Evolutionary conservation across 208 protist genomes (phyloP).

Genomic region (Leishmania aethiopica): DNA sequence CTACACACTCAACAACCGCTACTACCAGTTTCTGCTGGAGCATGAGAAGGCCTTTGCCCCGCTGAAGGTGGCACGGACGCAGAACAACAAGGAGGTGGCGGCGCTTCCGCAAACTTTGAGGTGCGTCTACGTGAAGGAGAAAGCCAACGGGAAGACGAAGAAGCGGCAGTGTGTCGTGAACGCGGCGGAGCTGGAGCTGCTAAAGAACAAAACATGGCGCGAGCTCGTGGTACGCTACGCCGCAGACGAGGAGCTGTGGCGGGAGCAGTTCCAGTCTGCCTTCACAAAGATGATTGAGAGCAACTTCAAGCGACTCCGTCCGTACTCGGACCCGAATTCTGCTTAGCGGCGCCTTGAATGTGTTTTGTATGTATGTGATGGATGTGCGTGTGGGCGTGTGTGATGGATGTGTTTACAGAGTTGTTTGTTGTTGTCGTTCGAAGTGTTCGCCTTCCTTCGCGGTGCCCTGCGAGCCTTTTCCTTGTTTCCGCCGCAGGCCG

Average conservation of each 20-base stretch:
- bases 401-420: background rate
- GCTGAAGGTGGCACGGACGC: constrained; percentile 60
- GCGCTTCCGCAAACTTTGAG: constrained; percentile 57
- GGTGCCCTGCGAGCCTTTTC: too few relatives aligned
- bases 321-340: constrained; percentile 53
- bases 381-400: constrained; percentile 4
- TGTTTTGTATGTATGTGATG: background rate
- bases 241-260: constrained; percentile 66
- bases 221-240: constrained; percentile 56
- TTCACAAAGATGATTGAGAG: constrained; percentile 87
- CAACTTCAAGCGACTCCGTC: constrained; percentile 75
- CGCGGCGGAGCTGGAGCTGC: constrained; percentile 62
- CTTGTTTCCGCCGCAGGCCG: background rate
- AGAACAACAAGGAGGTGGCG: constrained; percentile 73
- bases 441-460: background rate
- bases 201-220: constrained; percentile 58
- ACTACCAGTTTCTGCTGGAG: constrained; percentile 77
- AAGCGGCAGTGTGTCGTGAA: constrained; percentile 67
- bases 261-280: constrained; percentile 56
- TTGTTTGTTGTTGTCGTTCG: background rate
- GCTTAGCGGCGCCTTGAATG: background rate
- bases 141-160: constrained; percentile 21
- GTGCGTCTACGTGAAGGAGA: constrained; percentile 51
- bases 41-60: constrained; percentile 63
- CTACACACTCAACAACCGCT: constrained; percentile 76